Percentiles rank a stretch among this genome's conserved stretches.
These are phyloP conservation scores for Schizonepeta tenuifolia DNA, from an alignment of 257 asterid genomes.

Conservation along the genomic window DNA sequence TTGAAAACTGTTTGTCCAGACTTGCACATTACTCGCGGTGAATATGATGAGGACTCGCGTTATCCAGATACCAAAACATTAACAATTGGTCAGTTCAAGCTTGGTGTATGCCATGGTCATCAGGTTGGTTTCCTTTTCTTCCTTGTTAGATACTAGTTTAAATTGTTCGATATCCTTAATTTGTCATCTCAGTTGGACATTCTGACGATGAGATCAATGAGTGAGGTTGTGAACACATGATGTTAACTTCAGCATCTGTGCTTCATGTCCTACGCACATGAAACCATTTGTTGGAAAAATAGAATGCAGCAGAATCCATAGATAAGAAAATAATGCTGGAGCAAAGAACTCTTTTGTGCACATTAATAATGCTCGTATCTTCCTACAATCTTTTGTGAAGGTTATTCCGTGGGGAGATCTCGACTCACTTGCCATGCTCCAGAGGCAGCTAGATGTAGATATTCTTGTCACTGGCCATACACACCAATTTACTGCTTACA, in stretches of 20 bases:
- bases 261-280: too few species aligned
- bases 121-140: conserved; percentile 55
- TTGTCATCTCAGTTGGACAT: not conserved
- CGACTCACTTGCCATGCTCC: conserved; percentile 95
- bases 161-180: not conserved
- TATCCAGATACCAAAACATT: conserved; percentile 91
- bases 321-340: not conserved
- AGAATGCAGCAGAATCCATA: not conserved
- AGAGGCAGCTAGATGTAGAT: conserved; percentile 95
- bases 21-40: conserved; percentile 89
- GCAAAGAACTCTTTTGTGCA: not conserved
- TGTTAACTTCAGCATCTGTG: not conserved
- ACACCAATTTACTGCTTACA: conserved; percentile 96
- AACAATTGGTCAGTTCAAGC: conserved; percentile 93
- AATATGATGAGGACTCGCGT: conserved; percentile 87
- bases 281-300: too few species aligned
- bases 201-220: not conserved
- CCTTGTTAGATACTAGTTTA: conserved; percentile 23
- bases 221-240: not conserved
- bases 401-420: conserved; percentile 98
- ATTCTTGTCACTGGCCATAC: conserved; percentile 95
- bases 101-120: conserved; percentile 97
- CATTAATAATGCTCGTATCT: conserved; percentile 11
- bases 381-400: conserved; percentile 40
- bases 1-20: conserved; percentile 86